Percentiles rank a stretch among this genome's conserved stretches.
These are phyloP conservation scores for Cystobasidium tubakii DNA, from an alignment of 768 basidiomycete genomes.

Conservation along the genomic window DNA sequence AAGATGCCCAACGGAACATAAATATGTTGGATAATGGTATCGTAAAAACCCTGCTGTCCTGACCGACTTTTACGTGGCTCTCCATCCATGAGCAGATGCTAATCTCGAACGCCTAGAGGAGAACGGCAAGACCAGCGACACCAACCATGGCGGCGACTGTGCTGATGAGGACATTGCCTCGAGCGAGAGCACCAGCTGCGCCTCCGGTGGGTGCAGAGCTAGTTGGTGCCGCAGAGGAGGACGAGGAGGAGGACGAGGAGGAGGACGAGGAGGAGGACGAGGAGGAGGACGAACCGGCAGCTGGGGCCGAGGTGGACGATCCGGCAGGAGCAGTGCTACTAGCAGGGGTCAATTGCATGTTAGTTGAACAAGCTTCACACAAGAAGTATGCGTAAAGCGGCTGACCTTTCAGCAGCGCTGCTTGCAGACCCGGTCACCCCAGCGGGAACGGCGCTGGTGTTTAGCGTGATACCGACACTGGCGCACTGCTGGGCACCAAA, in stretches of 20 bases:
- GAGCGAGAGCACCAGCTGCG: not conserved
- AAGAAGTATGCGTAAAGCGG: too few species aligned
- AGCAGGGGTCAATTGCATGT: too few species aligned
- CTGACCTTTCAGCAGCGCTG: not conserved
- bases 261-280: not conserved
- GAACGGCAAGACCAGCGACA: conserved; percentile 19
- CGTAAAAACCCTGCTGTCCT: too few species aligned
- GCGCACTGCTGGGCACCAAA: conserved; percentile 11
- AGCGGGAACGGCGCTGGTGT: conserved; percentile 27
- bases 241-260: not conserved
- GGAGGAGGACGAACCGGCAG: not conserved
- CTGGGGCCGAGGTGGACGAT: not conserved
- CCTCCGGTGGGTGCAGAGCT: not conserved
- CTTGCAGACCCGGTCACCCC: conserved; percentile 3
- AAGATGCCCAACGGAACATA: not conserved
- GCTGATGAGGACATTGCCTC: not conserved
- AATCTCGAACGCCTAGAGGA: not conserved
- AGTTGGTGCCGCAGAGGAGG: not conserved
- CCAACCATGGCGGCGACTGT: conserved; percentile 18
- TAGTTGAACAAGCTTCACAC: too few species aligned
- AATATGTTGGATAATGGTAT: too few species aligned
- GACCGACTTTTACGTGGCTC: too few species aligned
- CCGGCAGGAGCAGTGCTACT: not conserved
- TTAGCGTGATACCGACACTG: conserved; percentile 18
- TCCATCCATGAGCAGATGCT: too few species aligned